phyloP scores from a whole-genome alignment of 208 protist species.

The Crithidia brevicula region DNA sequence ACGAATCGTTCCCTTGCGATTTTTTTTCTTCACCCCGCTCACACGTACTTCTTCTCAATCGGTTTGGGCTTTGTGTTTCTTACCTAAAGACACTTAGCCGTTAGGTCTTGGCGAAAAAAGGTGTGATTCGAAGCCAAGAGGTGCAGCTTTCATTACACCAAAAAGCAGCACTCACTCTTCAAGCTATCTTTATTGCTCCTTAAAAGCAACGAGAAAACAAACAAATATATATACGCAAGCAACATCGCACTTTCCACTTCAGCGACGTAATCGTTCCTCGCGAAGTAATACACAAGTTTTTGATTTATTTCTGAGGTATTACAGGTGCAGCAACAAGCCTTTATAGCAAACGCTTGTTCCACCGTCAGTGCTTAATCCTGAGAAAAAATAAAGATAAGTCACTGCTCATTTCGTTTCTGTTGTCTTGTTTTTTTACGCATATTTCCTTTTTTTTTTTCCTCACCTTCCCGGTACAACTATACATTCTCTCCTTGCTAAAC shows the following conservation, averaged over 20 bases:
- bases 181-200: not conserved
- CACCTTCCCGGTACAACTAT: no score
- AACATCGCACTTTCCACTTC: not conserved
- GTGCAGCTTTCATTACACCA: not conserved
- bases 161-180: not conserved
- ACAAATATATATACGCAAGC: no score
- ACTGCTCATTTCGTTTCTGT: slow-evolving; percentile 10
- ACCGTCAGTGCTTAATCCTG: slow-evolving; percentile 7
- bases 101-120: not conserved
- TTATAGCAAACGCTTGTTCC: not conserved
- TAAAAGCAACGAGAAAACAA: not conserved
- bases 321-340: slow-evolving; percentile 7
- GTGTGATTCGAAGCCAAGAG: not conserved
- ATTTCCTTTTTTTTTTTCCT: not conserved
- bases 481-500: not conserved
- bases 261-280: slow-evolving; percentile 1
- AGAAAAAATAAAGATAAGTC: not conserved
- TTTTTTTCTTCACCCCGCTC: not conserved
- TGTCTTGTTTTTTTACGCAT: slow-evolving; percentile 3
- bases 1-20: not conserved
- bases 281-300: not conserved
- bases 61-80: not conserved
- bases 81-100: not conserved
- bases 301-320: not conserved
- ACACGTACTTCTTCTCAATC: no score